A percentile compares a stretch with the other conserved stretches of the same genome.
Conservation (phyloP, 2,329 filamentous ascomycete genomes). For the Lachnellula cervina region DNA sequence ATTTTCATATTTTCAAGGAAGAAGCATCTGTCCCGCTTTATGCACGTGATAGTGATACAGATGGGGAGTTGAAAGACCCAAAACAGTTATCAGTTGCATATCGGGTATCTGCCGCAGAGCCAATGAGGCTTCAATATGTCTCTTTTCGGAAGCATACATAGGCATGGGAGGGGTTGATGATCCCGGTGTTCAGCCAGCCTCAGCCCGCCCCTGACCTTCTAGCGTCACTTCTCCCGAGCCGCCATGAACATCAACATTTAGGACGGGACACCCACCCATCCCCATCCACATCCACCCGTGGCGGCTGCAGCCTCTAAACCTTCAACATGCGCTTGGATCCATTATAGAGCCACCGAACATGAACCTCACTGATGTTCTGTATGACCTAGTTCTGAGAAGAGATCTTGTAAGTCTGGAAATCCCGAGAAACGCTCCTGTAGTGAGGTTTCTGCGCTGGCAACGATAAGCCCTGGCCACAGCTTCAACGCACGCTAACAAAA, state of each 20-base stretch:
- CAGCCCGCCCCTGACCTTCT: background rate
- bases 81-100: background rate
- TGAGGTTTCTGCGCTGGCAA: background rate
- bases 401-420: conserved; percentile 4
- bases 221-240: background rate
- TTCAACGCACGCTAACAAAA: background rate
- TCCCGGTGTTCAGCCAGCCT: background rate
- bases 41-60: no score
- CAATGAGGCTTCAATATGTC: background rate
- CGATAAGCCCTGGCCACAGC: background rate
- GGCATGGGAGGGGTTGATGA: background rate
- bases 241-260: background rate
- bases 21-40: no score
- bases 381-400: background rate
- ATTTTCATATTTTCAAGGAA: no score
- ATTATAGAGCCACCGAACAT: background rate
- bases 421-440: background rate
- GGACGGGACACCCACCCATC: background rate
- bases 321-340: background rate
- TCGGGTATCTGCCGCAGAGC: background rate
- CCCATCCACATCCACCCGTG: background rate
- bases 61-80: no score
- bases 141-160: background rate
- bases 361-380: background rate
- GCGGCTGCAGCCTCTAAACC: background rate